Evolutionary conservation across 2,329 filamentous ascomycete species (phyloP).

Genomic region (Talaromyces marneffei): DNA sequence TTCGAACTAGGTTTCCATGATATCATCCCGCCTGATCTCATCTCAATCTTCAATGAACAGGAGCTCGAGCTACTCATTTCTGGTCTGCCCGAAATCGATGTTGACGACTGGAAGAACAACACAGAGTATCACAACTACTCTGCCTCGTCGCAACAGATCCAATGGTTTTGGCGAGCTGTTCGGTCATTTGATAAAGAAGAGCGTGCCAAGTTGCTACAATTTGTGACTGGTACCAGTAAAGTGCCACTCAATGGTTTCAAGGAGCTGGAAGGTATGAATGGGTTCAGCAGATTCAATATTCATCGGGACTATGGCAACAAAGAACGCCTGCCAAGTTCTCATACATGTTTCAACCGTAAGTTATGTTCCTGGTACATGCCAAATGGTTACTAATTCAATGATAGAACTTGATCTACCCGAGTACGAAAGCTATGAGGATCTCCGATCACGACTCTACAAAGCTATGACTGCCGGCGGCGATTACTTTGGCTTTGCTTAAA

Average conservation of each 20-base stretch:
- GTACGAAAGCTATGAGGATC: slow-evolving; percentile 90
- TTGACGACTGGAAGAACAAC: slow-evolving; percentile 99
- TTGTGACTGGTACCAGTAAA: slow-evolving; percentile 97
- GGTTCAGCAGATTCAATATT: slow-evolving; percentile 96
- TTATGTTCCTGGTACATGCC: slow-evolving; percentile 25
- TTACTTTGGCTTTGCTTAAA: slow-evolving; percentile 92
- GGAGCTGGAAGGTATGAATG: slow-evolving; percentile 98
- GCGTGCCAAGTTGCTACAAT: slow-evolving; percentile 91
- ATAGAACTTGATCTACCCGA: slow-evolving; percentile 94
- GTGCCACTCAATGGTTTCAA: slow-evolving; percentile 98
- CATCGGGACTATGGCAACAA: slow-evolving; percentile 97
- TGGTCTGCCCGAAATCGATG: slow-evolving; percentile 90
- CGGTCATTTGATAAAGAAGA: slow-evolving; percentile 99
- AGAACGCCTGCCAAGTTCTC: slow-evolving; percentile 87
- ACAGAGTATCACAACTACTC: slow-evolving; percentile 98
- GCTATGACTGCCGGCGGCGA: slow-evolving; percentile 97
- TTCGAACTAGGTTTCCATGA: slow-evolving; percentile 74
- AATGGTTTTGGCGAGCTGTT: slow-evolving; percentile 99
- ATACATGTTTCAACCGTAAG: slow-evolving; percentile 99
- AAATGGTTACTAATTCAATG: slow-evolving; percentile 14
- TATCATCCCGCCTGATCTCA: slow-evolving; percentile 87
- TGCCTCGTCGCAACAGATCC: slow-evolving; percentile 88
- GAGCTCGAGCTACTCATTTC: slow-evolving; percentile 95
- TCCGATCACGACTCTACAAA: slow-evolving; percentile 82
- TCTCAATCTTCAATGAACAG: slow-evolving; percentile 98